Evolutionary conservation across 2,329 filamentous ascomycete genomes (phyloP), one percentile per base, ranked within the genome.

Genomic region (Nothomitra cinnamomea): DNA sequence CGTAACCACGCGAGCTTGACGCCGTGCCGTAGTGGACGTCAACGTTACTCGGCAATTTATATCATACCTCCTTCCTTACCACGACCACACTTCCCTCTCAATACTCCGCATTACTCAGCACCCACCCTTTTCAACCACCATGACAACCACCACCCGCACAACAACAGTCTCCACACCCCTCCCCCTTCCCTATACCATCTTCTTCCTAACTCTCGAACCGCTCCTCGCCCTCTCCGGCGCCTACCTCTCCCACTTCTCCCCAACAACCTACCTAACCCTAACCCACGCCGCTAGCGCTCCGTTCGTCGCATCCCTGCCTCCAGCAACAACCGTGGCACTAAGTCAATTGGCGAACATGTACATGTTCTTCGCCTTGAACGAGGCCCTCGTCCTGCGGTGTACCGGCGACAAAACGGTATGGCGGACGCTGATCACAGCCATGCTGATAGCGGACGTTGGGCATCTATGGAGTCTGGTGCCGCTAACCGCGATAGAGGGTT

Each of bases 341-440:
- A 79, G 80, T 17, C 85, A 90, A 68, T 75, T 90, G 32, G 83
- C 82, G 43, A 89, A 87, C 66, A 71, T 89, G 57, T 90, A 89
- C 68, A 66, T 89, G 40, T 76, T 85, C 55, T 86, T 89, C 65
- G 79, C 83, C 54, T 67, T 90, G 61, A 87, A 84, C 68, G 85
- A 92, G 68, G 83, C 83, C 1, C 67, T 87, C 22, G 80, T 90
- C 12, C 73, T 90, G 58, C 80, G 86, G 42, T 73, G 77, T 15
- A 86, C 85, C 5, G 69, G 70, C 51, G 80, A 88, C 67, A 62
- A 82, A 35, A 71, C 72, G 22, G 84, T 90, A 55, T 90, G 85
- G 85, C 28, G 28, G 5, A 32, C 28, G 28, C 28, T 32, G 28
- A 4, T 32, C 28, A 5, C 10, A 4, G 4, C 5, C 28, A 4